Evolutionary conservation across 1,284 basidiomycete genomes (phyloP).

Genomic region (Heterobasidion parviporum): DNA sequence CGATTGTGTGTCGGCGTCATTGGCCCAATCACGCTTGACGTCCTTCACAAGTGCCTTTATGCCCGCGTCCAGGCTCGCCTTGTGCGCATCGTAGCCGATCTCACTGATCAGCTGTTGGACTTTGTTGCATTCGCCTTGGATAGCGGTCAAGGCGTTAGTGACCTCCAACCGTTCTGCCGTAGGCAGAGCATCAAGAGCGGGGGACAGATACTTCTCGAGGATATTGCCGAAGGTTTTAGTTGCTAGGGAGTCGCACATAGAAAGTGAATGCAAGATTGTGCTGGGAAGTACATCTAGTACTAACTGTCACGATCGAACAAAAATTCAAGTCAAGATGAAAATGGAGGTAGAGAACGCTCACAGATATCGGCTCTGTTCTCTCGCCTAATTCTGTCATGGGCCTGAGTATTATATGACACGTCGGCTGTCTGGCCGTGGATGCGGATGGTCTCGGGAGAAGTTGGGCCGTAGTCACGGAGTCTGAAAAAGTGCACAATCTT

Average conservation of each 20-base stretch:
- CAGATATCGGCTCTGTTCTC: too few relatives aligned
- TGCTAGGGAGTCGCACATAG: not conserved
- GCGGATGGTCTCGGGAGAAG: too few relatives aligned
- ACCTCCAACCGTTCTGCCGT: not conserved
- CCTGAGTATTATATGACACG: too few relatives aligned
- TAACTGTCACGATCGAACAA: too few relatives aligned
- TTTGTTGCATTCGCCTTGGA: not conserved
- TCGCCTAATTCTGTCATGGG: too few relatives aligned
- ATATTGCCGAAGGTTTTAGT: not conserved
- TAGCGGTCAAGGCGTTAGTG: not conserved
- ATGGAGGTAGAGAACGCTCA: too few relatives aligned
- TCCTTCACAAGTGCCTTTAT: not conserved
- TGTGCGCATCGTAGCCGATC: not conserved
- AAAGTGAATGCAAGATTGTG: not conserved
- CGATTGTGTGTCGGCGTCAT: not conserved
- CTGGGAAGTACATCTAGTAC: not conserved
- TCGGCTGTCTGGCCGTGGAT: too few relatives aligned
- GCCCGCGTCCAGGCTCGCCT: not conserved
- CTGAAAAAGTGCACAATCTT: too few relatives aligned
- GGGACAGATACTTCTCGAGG: not conserved
- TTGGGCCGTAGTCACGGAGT: too few relatives aligned
- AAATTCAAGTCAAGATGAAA: too few relatives aligned
- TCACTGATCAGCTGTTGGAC: not conserved
- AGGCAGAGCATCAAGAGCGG: not conserved
- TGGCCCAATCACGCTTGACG: not conserved